Conservation (phyloP, 192 early-diverging fungal species). For the Gaertneriomyces semiglobifer region DNA sequence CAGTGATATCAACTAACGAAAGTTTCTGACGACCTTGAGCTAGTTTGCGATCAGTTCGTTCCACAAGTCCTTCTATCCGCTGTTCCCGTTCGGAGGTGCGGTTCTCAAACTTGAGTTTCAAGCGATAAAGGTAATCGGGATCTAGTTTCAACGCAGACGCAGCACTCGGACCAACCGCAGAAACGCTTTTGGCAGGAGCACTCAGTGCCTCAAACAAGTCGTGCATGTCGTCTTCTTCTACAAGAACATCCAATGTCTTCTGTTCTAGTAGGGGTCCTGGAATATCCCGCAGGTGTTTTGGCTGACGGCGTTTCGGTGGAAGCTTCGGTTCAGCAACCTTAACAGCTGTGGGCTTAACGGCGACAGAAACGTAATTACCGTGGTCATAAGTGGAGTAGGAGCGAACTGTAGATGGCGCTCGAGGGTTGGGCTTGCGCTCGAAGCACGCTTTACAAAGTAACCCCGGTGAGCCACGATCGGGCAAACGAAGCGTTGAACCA, state of each 20-base stretch:
- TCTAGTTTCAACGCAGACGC: constrained; percentile 24
- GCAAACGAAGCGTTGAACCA: no score
- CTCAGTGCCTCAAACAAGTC: constrained; percentile 26
- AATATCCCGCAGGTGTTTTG: no score
- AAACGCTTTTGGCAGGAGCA: neutral
- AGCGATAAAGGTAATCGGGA: constrained; percentile 18
- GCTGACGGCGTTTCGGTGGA: no score
- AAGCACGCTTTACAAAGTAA: no score
- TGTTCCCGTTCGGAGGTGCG: neutral
- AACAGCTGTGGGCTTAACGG: no score
- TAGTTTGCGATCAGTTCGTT: neutral
- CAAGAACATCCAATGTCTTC: constrained; percentile 23
- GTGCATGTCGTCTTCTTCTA: constrained; percentile 22
- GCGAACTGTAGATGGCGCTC: no score
- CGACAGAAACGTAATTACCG: no score
- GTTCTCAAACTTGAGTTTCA: constrained; percentile 9
- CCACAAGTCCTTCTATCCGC: constrained; percentile 5
- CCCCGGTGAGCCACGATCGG: no score
- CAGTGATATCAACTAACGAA: constrained; percentile 22
- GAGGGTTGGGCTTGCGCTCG: no score
- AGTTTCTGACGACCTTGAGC: constrained; percentile 8
- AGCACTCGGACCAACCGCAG: constrained; percentile 20
- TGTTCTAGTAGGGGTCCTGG: neutral
- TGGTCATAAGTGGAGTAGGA: no score
- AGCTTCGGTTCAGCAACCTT: no score